A percentile compares a stretch with the other conserved stretches of the same genome.
phyloP scores from a whole-genome alignment of 768 basidiomycete genomes.

The Peribolospora kevripleyi region DNA sequence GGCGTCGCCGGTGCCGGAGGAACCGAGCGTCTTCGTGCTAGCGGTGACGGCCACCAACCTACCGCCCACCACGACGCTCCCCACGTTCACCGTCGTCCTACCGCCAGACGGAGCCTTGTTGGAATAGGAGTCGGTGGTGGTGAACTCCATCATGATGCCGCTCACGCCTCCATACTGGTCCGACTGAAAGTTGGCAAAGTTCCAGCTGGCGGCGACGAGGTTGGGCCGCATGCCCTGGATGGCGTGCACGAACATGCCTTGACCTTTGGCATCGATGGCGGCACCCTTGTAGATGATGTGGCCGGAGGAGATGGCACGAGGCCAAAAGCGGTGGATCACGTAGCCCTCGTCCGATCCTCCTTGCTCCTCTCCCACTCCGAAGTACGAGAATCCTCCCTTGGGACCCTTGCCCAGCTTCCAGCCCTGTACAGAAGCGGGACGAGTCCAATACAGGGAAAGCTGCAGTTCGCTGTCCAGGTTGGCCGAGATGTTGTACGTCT shows the following conservation, averaged over 20 bases:
- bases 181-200: slow-evolving; percentile 81
- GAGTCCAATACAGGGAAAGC: slow-evolving; percentile 44
- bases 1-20: slow-evolving; percentile 43
- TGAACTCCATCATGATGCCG: slow-evolving; percentile 89
- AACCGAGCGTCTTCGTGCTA: slow-evolving; percentile 55
- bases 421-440: slow-evolving; percentile 48
- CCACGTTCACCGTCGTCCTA: slow-evolving; percentile 60
- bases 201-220: slow-evolving; percentile 77
- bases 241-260: slow-evolving; percentile 69
- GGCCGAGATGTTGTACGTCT: slow-evolving; percentile 53
- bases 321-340: slow-evolving; percentile 20
- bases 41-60: slow-evolving; percentile 46
- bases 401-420: slow-evolving; percentile 78
- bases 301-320: slow-evolving; percentile 11
- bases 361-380: slow-evolving; percentile 25
- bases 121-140: slow-evolving; percentile 55
- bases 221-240: slow-evolving; percentile 98
- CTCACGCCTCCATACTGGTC: slow-evolving; percentile 43
- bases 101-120: slow-evolving; percentile 56
- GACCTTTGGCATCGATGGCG: slow-evolving; percentile 18
- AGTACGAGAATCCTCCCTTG: slow-evolving; percentile 72
- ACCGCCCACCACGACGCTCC: slow-evolving; percentile 54
- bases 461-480: slow-evolving; percentile 59
- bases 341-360: slow-evolving; percentile 15
- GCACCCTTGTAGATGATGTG: slow-evolving; percentile 10